phyloP scores from a whole-genome alignment of 148 eudicot genomes.

The Pouteria glomerata region DNA sequence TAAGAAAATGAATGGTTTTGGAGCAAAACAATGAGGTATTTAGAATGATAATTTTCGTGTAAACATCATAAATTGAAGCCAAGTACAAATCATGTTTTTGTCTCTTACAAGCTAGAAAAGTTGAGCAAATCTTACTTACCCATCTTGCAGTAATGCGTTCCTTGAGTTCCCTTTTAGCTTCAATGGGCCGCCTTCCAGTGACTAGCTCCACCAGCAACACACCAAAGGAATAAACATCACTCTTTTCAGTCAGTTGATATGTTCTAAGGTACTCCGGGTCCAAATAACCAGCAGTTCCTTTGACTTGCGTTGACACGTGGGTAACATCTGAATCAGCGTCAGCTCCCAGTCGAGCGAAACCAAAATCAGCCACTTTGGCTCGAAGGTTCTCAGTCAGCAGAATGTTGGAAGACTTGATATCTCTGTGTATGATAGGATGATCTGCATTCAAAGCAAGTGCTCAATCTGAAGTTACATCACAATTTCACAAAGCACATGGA shows the following conservation, averaged over 20 bases:
- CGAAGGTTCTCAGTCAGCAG: slow-evolving; percentile 51
- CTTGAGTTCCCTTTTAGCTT: slow-evolving; percentile 38
- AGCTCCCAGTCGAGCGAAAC: slow-evolving; percentile 60
- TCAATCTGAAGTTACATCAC: no score
- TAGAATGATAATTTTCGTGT: no score
- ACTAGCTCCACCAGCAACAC: slow-evolving; percentile 60
- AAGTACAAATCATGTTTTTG: no score
- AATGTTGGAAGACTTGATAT: slow-evolving; percentile 85
- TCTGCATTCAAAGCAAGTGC: slow-evolving; percentile 35
- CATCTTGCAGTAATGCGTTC: slow-evolving; percentile 63
- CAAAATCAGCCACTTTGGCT: slow-evolving; percentile 84
- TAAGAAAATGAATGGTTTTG: no score
- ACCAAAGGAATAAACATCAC: slow-evolving; percentile 82
- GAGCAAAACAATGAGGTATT: no score
- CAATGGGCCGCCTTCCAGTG: slow-evolving; percentile 70
- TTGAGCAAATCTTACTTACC: slow-evolving; percentile 32
- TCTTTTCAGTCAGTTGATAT: slow-evolving; percentile 71
- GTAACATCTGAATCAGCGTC: slow-evolving; percentile 58
- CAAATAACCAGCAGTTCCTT: slow-evolving; percentile 85
- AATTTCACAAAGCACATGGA: neutral
- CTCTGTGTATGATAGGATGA: slow-evolving; percentile 69
- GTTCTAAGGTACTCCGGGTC: slow-evolving; percentile 77
- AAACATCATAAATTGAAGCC: no score
- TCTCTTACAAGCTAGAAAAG: no score
- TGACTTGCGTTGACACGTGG: slow-evolving; percentile 77